Percentiles rank a stretch among this genome's conserved stretches.
Conservation (phyloP, 2,329 filamentous ascomycete genomes). For the Anthostomella pinea region DNA sequence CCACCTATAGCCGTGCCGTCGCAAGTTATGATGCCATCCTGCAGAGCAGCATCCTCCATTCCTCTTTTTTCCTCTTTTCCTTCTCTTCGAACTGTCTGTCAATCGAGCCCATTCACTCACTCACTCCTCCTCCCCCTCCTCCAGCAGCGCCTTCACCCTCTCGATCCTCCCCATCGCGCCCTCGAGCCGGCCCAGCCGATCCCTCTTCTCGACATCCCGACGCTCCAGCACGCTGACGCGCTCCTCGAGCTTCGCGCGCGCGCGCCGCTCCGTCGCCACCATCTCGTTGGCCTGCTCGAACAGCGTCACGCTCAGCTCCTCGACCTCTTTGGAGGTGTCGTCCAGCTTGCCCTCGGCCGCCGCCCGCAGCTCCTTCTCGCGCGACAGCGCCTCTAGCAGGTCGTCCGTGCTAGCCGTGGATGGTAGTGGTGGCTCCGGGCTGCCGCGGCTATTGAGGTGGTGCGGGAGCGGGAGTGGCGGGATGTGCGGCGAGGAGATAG, state of each 20-base stretch:
- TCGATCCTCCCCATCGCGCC: slow-evolving; percentile 69
- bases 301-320: slow-evolving; percentile 71
- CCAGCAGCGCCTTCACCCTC: slow-evolving; percentile 61
- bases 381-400: slow-evolving; percentile 61
- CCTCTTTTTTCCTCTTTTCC: slow-evolving; percentile 8
- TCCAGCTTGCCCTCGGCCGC: slow-evolving; percentile 67
- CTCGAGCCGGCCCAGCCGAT: slow-evolving; percentile 68
- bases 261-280: slow-evolving; percentile 73
- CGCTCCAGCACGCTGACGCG: slow-evolving; percentile 66
- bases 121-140: slow-evolving; percentile 22
- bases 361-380: slow-evolving; percentile 64
- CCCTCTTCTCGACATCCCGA: slow-evolving; percentile 67
- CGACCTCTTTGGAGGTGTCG: slow-evolving; percentile 68
- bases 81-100: neutral
- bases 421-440: slow-evolving; percentile 25
- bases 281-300: slow-evolving; percentile 87
- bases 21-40: too few relatives aligned
- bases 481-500: slow-evolving; percentile 17
- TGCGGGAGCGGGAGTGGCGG: slow-evolving; percentile 15
- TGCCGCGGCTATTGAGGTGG: too few relatives aligned
- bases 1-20: too few relatives aligned
- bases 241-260: slow-evolving; percentile 68
- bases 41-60: too few relatives aligned
- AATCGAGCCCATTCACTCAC: neutral
- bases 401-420: slow-evolving; percentile 39